Evolutionary conservation across 2,329 filamentous ascomycete species (phyloP).

Genomic region (Fusarium oligoseptatum): DNA sequence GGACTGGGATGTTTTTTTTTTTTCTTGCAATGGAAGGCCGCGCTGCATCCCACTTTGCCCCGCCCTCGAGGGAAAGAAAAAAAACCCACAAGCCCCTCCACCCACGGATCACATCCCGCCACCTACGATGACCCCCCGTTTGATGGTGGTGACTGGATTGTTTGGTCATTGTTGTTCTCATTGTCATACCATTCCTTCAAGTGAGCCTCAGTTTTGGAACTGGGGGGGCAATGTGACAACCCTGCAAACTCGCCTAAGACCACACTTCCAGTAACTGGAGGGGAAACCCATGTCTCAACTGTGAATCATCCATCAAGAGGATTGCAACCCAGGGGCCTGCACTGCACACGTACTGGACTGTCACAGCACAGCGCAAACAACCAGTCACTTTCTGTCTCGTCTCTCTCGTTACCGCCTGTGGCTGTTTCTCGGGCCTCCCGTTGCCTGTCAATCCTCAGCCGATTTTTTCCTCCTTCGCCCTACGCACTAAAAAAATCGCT

Average conservation of each 20-base stretch:
- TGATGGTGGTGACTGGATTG: constrained; percentile 21
- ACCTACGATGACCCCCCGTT: constrained; percentile 18
- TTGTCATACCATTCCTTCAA: neutral
- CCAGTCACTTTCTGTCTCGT: neutral
- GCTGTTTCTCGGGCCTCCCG: constrained; percentile 5
- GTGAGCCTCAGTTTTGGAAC: neutral
- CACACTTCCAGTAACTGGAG: neutral
- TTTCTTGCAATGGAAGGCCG: neutral
- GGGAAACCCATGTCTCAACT: neutral
- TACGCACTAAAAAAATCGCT: constrained; percentile 33
- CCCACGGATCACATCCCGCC: constrained; percentile 28
- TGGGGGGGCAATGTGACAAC: neutral
- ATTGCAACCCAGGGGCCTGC: neutral
- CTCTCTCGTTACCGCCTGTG: neutral
- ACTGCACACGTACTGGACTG: neutral
- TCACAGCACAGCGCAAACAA: neutral
- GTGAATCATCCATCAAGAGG: neutral
- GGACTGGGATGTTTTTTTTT: constrained; percentile 29
- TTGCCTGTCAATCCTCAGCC: constrained; percentile 25
- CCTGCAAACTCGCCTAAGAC: neutral
- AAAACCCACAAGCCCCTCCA: constrained; percentile 20
- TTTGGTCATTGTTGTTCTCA: constrained; percentile 8
- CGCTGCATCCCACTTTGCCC: constrained; percentile 12
- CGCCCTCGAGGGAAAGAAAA: constrained; percentile 2
- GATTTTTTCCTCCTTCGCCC: constrained; percentile 33